These are phyloP conservation scores for Cyclotella baltica DNA, from an alignment of 108 stramenopile species.

Conservation along the genomic window DNA sequence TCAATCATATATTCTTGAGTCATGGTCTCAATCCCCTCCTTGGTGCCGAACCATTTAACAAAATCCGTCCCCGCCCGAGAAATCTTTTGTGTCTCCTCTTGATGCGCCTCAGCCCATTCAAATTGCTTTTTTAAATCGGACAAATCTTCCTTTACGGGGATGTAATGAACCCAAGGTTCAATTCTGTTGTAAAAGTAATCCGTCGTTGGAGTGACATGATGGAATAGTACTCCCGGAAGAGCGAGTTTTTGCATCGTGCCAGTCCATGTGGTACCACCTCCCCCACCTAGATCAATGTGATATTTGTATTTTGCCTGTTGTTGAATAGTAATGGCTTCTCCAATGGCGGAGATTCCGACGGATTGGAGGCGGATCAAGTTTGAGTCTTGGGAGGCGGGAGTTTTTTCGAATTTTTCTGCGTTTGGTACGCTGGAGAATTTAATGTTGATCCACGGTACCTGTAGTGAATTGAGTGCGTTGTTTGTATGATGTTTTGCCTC, in stretches of 20 bases:
- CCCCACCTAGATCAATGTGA: slow-evolving; percentile 64
- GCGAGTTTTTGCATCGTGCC: slow-evolving; percentile 57
- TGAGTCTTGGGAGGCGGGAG: slow-evolving; percentile 10
- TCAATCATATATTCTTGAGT: slow-evolving; percentile 13
- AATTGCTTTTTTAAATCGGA: slow-evolving; percentile 31
- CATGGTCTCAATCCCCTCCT: slow-evolving; percentile 19
- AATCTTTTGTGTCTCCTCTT: slow-evolving; percentile 14
- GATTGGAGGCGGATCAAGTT: slow-evolving; percentile 19
- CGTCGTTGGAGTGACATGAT: slow-evolving; percentile 50
- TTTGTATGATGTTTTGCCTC: slow-evolving; percentile 21
- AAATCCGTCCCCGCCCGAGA: slow-evolving; percentile 17
- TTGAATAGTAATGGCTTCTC: slow-evolving; percentile 27
- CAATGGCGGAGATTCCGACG: slow-evolving; percentile 34
- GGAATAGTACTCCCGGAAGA: slow-evolving; percentile 54
- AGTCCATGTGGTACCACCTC: slow-evolving; percentile 61
- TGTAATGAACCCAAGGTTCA: slow-evolving; percentile 52
- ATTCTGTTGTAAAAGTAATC: slow-evolving; percentile 53
- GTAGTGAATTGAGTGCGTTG: slow-evolving; percentile 1
- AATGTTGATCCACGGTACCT: slow-evolving; percentile 54
- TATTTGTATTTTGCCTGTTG: slow-evolving; percentile 54
- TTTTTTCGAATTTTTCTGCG: slow-evolving; percentile 41
- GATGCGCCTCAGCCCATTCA: slow-evolving; percentile 44
- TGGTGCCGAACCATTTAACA: slow-evolving; percentile 8
- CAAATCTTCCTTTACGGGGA: slow-evolving; percentile 39
- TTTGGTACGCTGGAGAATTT: slow-evolving; percentile 68